These are phyloP conservation scores for Eutrema salsugineum DNA, from an alignment of 441 rosid species.

Conservation along the genomic window DNA sequence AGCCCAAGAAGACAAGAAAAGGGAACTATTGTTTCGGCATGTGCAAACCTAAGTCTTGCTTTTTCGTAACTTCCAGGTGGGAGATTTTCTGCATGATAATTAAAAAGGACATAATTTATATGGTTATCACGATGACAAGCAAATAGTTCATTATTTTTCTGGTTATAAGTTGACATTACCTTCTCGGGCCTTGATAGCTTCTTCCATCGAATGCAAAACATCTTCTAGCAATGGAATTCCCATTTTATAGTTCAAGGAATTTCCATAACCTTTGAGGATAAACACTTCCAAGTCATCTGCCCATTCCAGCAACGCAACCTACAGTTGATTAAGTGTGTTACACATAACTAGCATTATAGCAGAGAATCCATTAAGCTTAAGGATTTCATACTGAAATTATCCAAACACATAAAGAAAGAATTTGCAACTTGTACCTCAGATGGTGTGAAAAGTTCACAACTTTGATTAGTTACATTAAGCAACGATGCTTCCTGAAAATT, in stretches of 20 bases:
- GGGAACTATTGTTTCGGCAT: constrained; percentile 96
- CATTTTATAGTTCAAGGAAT: constrained; percentile 82
- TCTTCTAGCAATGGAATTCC: constrained; percentile 91
- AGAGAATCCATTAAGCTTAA: not conserved
- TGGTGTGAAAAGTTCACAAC: constrained; percentile 80
- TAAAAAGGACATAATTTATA: not conserved
- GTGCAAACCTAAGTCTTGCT: constrained; percentile 94
- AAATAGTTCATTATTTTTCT: not conserved
- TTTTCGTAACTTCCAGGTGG: constrained; percentile 84
- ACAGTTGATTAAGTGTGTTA: constrained; percentile 10
- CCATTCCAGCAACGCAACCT: constrained; percentile 97
- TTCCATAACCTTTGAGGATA: constrained; percentile 84
- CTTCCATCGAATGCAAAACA: constrained; percentile 82
- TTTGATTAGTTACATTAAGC: constrained; percentile 78
- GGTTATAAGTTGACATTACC: constrained; percentile 40
- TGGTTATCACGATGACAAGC: not conserved
- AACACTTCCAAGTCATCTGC: constrained; percentile 84
- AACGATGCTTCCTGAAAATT: constrained; percentile 84
- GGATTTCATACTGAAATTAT: not conserved
- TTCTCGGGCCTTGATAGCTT: constrained; percentile 73
- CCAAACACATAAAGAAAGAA: not conserved
- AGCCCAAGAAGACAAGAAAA: constrained; percentile 95
- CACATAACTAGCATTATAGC: constrained; percentile 22
- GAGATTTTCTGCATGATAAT: constrained; percentile 48
- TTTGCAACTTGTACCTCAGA: constrained; percentile 51